Base-by-base conservation (phyloP, 768 basidiomycete species). In the Hortiboletus flavorubellus region DNA sequence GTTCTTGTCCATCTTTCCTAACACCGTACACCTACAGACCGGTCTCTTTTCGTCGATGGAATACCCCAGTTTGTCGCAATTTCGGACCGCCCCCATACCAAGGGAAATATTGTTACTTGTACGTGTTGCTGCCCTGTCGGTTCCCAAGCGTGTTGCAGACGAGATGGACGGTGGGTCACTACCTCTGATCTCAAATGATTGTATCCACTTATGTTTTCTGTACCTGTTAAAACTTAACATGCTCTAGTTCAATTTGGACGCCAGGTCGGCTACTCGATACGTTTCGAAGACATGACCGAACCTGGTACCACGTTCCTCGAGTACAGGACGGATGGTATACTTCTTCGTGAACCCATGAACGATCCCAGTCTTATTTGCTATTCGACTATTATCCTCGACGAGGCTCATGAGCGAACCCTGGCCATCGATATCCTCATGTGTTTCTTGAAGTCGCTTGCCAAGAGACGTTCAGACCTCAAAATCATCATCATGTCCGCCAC, bases 311-410 rank as follows among this genome's bases (percentile, higher is more conserved):
- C 97, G 0, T 97, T 99, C 73, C 79, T 99, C 59, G 98, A 97
- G 70, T 98, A 99, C 76, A 97, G 98, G 95, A 99, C 97, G 15
- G 97, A 99, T 64, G 97, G 96, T 82, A 97, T 98, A 94, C 85
- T 93, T 21, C 21, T 21, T n/a, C 86, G 94, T 18, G 94, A 97
- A 75, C 94, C 93, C 5, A 99, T 98, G 95, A 92, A 95, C 72
- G 96, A 98, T 72, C 89, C 92, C 9, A 80, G 83, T 18, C 82
- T 98, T 38, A 77, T 80, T 29, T 85, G 94, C 4, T 99, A 99
- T 71, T 96, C 93, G 18, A 98, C 96, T 21, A 94, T 99, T 73
- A 98, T 99, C 64, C 84, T 98, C 53, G 97, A 99, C 70, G 97
- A 99, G 75, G 97, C 93, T 6, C 97, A 99, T 76, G 97, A 99